Conservation (phyloP, 306 rosid genomes). For the Acacia crassicarpa region DNA sequence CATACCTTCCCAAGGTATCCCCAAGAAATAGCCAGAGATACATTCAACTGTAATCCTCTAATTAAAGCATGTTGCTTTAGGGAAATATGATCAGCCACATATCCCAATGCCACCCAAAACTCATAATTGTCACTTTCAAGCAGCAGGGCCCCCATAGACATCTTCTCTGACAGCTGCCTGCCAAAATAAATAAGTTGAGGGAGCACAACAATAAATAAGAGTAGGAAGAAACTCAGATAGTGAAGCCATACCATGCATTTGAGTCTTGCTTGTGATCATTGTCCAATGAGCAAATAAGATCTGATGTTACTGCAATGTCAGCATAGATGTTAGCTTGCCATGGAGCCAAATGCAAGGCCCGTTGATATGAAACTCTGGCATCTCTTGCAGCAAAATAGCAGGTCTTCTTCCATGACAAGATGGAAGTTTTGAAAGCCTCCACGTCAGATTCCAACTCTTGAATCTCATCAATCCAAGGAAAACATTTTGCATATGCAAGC, state of each 20-base stretch:
- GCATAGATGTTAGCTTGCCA: conserved; percentile 87
- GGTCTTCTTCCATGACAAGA: conserved; percentile 71
- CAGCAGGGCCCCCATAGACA: conserved; percentile 87
- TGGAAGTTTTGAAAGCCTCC: conserved; percentile 70
- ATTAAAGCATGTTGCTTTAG: conserved; percentile 87
- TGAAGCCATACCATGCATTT: conserved; percentile 59
- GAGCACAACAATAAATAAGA: conserved; percentile 21
- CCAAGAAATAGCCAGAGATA: conserved; percentile 85
- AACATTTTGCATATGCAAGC: conserved; percentile 86
- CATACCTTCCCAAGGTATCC: conserved; percentile 91
- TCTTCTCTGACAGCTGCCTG: conserved; percentile 81
- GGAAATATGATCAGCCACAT: conserved; percentile 57
- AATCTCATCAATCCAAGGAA: conserved; percentile 80
- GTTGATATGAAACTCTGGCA: conserved; percentile 79
- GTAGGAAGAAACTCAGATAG: conserved; percentile 1
- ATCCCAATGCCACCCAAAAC: conserved; percentile 90
- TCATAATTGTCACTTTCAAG: conserved; percentile 87
- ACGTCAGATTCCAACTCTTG: conserved; percentile 49
- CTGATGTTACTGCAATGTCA: conserved; percentile 75
- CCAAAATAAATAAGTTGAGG: conserved; percentile 36
- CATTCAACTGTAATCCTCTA: conserved; percentile 83
- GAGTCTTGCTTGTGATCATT: conserved; percentile 36
- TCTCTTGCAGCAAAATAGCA: conserved; percentile 62
- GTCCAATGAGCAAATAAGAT: conserved; percentile 49
- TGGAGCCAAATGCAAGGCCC: conserved; percentile 84